Conservation (phyloP, 768 basidiomycete genomes). For the Mycena vitilis region DNA sequence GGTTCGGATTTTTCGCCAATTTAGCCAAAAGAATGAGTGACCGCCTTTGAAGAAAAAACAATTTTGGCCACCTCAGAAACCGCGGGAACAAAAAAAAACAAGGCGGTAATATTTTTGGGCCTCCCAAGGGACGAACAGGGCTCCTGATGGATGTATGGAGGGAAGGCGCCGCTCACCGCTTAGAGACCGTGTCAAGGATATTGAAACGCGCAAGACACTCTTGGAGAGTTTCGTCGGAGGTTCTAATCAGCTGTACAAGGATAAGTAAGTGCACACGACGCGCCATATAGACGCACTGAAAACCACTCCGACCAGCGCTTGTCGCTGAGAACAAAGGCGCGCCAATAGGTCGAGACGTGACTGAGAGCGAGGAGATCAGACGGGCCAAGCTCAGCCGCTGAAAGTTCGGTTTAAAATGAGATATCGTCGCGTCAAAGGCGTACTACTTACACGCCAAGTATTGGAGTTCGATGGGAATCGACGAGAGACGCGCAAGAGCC, state of each 20-base stretch:
- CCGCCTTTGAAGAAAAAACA: too few species aligned
- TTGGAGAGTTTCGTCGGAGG: constrained; percentile 16
- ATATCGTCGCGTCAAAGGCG: not conserved
- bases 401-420: not conserved
- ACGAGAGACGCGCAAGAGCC: constrained; percentile 25
- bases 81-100: too few species aligned
- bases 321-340: constrained; percentile 30
- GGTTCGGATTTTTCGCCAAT: too few species aligned
- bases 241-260: not conserved
- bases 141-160: too few species aligned
- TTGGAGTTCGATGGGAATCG: constrained; percentile 19
- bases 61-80: too few species aligned
- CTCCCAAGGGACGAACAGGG: too few species aligned
- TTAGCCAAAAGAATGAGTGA: too few species aligned
- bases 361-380: constrained; percentile 29
- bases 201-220: constrained; percentile 19
- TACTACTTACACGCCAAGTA: constrained; percentile 15
- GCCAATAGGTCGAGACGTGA: constrained; percentile 31
- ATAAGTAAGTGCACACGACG: not conserved
- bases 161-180: constrained; percentile 16
- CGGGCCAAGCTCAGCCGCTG: constrained; percentile 22
- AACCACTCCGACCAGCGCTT: constrained; percentile 33
- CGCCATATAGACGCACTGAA: constrained; percentile 6
- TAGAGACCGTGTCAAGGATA: constrained; percentile 17
- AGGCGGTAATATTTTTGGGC: too few species aligned